Evolutionary conservation across 768 basidiomycete species (phyloP), one percentile per base, ranked within the genome.

Genomic region (Cystofilobasidium macerans): DNA sequence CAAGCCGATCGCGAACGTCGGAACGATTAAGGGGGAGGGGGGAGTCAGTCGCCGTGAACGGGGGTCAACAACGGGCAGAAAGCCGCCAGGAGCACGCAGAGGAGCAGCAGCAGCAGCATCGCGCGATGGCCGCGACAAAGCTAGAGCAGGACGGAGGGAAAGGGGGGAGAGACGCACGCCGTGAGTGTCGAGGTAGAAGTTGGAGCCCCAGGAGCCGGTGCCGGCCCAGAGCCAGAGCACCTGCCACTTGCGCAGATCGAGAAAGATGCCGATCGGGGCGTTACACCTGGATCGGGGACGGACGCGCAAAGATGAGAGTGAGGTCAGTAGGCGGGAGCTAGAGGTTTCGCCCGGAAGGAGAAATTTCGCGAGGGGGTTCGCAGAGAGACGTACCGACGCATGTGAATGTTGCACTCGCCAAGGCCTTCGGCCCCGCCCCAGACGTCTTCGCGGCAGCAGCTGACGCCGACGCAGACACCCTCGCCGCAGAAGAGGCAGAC

Each of bases 361-460:
- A 32, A 42, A 35, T 18, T 8, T 36, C 36, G 61, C 59, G 45
- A 48, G 35, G 51, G 65, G 28, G 24, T 32, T 26, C 7, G 8
- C 12, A 53, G 35, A 26, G 28, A 62, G 9, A 85, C 91, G 73
- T 73, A 95, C 94, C 89, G 87, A 81, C 91, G 81, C 59, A 86
- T 88, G 74, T 98, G 95, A 80, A 88, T 83, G 74, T 97, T 99
- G 75, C 93, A 97, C 73, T 99, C 94, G 33, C 94, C 95, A 30
- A 86, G 79, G 45, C 79, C 78, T 22, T 77, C 76, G 28, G 85
- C 83, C 33, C 66, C 62, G 69, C 72, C 42, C 54, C 24, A 28
- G 18, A 66, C 59, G 81, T 59, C 76, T 71, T 91, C 90, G 70
- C 80, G 79, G 74, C 95, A 99, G 72, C 95, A 99, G 69, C 92